phyloP scores from a whole-genome alignment of 371 early-diverging fungal genomes.

The Apophysomyces sp. region DNA sequence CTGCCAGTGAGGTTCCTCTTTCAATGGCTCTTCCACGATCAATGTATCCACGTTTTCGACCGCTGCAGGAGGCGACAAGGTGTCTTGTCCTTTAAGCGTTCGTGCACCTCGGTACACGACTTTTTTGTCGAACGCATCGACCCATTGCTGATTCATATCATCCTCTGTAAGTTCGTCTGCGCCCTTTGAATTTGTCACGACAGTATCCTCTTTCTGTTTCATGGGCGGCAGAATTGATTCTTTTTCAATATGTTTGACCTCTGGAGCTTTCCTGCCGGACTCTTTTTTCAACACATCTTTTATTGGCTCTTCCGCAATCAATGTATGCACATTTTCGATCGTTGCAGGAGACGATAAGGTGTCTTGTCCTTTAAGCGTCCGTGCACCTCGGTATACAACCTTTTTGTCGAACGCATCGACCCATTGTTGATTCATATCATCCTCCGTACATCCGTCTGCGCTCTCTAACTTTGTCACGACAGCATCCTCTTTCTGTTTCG shows the following conservation, averaged over 20 bases:
- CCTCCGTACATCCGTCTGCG: background rate
- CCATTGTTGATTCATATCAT: constrained; percentile 19
- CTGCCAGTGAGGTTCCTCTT: background rate
- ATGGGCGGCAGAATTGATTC: too few species aligned
- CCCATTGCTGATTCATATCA: constrained; percentile 23
- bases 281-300: background rate
- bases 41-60: background rate
- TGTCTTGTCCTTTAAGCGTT: background rate
- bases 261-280: too few species aligned
- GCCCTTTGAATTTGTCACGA: too few species aligned
- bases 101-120: constrained; percentile 17
- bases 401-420: constrained; percentile 32
- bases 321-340: background rate
- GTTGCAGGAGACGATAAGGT: background rate
- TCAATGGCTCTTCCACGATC: background rate
- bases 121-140: constrained; percentile 32
- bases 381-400: constrained; percentile 18
- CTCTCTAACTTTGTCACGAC: background rate
- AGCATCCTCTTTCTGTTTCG: background rate
- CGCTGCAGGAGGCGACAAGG: background rate
- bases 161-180: background rate
- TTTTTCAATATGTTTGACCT: too few species aligned
- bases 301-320: background rate
- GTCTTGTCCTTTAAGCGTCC: background rate
- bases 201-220: too few species aligned